These are phyloP conservation scores for Microbotryum intermedium DNA, from an alignment of 1,284 basidiomycete species.

Conservation along the genomic window DNA sequence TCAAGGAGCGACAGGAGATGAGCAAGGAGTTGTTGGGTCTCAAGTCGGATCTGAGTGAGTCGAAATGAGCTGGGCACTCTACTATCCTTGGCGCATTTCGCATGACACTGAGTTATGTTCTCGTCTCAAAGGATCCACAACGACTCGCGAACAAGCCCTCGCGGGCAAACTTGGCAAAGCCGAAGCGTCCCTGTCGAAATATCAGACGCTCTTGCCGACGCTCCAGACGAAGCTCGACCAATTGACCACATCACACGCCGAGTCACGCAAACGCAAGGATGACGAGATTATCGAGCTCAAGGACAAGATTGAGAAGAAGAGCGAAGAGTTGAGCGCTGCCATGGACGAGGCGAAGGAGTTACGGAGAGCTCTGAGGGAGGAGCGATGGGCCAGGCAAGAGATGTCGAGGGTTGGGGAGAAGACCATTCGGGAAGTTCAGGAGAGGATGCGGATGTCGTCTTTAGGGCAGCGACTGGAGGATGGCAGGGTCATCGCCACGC, in stretches of 20 bases:
- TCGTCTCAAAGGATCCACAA: not conserved
- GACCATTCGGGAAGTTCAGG: not conserved
- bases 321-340: not conserved
- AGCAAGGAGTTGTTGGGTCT: conserved; percentile 7
- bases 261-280: conserved; percentile 20
- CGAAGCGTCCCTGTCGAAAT: conserved; percentile 15
- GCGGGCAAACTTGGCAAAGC: conserved; percentile 14
- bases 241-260: conserved; percentile 15
- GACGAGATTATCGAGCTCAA: conserved; percentile 1
- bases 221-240: conserved; percentile 19
- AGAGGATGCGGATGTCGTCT: not conserved
- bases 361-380: not conserved
- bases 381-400: not conserved
- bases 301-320: not conserved
- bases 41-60: conserved; percentile 22
- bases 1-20: conserved; percentile 7
- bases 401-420: not conserved
- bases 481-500: not conserved
- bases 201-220: conserved; percentile 17
- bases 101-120: not conserved
- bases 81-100: no score
- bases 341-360: not conserved
- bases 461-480: not conserved
- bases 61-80: no score
- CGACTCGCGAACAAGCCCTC: conserved; percentile 6